Base-by-base conservation (phyloP, 129 eudicot genomes). In the Silybum marianum region DNA sequence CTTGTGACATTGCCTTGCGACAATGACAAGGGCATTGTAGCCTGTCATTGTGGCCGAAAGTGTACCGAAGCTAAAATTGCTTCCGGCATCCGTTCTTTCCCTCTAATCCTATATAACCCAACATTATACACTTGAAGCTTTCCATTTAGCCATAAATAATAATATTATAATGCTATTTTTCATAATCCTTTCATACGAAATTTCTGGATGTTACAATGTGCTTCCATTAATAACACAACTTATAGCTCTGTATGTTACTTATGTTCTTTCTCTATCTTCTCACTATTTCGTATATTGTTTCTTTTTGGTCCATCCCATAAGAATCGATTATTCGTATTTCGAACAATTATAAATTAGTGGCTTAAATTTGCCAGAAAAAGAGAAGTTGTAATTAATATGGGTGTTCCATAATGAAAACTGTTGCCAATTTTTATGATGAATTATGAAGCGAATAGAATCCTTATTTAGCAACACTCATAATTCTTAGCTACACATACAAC, bases 161-260 rank as follows among this genome's bases (percentile, higher is more conserved):
- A n/a, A n/a, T n/a, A n/a, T n/a, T n/a, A n/a, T n/a, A n/a, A n/a
- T n/a, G n/a, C n/a, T n/a, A n/a, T n/a, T n/a, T n/a, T n/a, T n/a
- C n/a, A n/a, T n/a, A n/a, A n/a, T n/a, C n/a, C n/a, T n/a, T n/a
- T n/a, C n/a, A n/a, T n/a, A n/a, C n/a, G n/a, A n/a, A n/a, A n/a
- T n/a, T 94, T 94, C 69, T 94, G 98, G 98, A 93, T 94, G 84
- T 38, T 94, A 97, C 83, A 78, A 81, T 94, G 97, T 78, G 98
- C 96, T 25, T 84, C 92, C 44, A 70, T 78, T 65, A 91, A 86
- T 77, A 86, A 82, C 75, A 71, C 91, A 1, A 86, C 89, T 73
- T 79, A 84, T 78, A 82, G 65, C 84, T 83, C 93, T 78, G 98
- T 92, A 87, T 80, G 97, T 86, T 82, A 51, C 79, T 69, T 82